These are phyloP conservation scores for Colletotrichum sp. DNA, from an alignment of 2,329 filamentous ascomycete species.

Conservation along the genomic window DNA sequence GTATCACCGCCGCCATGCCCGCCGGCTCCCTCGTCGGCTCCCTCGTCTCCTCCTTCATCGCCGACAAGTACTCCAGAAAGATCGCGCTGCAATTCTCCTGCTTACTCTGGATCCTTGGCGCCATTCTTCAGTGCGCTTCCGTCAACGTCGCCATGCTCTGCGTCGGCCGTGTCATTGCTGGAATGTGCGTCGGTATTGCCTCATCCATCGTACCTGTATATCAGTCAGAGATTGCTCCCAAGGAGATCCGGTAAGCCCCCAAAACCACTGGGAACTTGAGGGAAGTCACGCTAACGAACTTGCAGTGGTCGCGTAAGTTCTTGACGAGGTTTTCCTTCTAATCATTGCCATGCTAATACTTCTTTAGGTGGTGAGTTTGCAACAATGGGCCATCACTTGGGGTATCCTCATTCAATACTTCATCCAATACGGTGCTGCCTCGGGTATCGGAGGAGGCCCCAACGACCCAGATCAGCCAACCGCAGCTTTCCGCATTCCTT, in stretches of 20 bases:
- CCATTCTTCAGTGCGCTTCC: conserved; percentile 63
- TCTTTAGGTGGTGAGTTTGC: conserved; percentile 37
- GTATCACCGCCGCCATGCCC: conserved; percentile 76
- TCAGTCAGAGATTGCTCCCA: conserved; percentile 68
- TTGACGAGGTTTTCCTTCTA: background rate
- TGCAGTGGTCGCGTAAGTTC: background rate
- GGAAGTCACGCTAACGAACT: background rate
- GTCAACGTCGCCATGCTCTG: conserved; percentile 75
- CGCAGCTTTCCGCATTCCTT: conserved; percentile 65
- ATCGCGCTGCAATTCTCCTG: conserved; percentile 54
- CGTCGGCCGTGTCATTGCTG: conserved; percentile 73
- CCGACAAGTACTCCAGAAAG: conserved; percentile 56
- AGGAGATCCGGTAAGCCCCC: conserved; percentile 47
- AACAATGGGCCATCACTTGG: conserved; percentile 77
- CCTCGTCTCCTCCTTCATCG: conserved; percentile 54
- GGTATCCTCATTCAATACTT: conserved; percentile 72
- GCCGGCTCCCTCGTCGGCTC: conserved; percentile 72
- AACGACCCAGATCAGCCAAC: conserved; percentile 54
- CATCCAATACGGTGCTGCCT: conserved; percentile 68
- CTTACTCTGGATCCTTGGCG: conserved; percentile 56
- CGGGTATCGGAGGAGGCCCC: conserved; percentile 53
- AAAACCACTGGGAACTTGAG: background rate
- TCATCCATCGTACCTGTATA: conserved; percentile 76
- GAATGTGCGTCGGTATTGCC: conserved; percentile 76
- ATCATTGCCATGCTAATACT: background rate